Base-by-base conservation (phyloP, 2,329 filamentous ascomycete genomes). In the Ceratocystis ficicola region DNA sequence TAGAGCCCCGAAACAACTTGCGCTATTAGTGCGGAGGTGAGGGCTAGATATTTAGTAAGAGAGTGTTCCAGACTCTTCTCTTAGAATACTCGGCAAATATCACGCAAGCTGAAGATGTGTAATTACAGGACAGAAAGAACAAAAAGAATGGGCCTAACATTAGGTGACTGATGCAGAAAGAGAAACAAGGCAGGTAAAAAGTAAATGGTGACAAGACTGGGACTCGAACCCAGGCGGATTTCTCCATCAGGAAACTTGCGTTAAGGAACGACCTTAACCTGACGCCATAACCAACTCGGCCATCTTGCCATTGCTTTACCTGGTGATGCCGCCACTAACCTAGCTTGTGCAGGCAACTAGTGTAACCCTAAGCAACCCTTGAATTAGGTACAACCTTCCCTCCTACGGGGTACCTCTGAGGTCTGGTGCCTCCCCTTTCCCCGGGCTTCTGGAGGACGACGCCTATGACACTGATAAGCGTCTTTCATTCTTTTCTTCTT, bases 231-330 rank as follows among this genome's bases (percentile, higher is more conserved):
- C 63, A 65, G 60, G 66, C 66, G 59, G 64, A 68, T 68, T 65
- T 65, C 66, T 67, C 59, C 66, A 68, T 68, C 63, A 65, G 59
- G 63, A 68, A 63, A 68, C 64, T 68, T 67, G 63, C 63, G 66
- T 65, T 64, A 68, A 66, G 66, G 61, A 68, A 68, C 60, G 66
- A 72, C 72, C 72, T 73, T 73, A 74, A 73, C 72, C 73, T 73
- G 71, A 71, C 73, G 72, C 72, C 72, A 73, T 73, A 72, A 74
- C 72, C 72, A 74, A 73, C 72, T 73, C 72, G 72, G 72, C 72
- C 72, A 74, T 74, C 72, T 73, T 73, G 67, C 67, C 67, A 46
- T 25, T 57, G 50, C 30, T 22, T 22, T 57, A 6, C 6, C 30
- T 28, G 6, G 12, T 6, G 30, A 30, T 57, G 25, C n/a, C n/a